phyloP scores from a whole-genome alignment of 176 grass and related monocot genomes.

The Oryza officinalis region DNA sequence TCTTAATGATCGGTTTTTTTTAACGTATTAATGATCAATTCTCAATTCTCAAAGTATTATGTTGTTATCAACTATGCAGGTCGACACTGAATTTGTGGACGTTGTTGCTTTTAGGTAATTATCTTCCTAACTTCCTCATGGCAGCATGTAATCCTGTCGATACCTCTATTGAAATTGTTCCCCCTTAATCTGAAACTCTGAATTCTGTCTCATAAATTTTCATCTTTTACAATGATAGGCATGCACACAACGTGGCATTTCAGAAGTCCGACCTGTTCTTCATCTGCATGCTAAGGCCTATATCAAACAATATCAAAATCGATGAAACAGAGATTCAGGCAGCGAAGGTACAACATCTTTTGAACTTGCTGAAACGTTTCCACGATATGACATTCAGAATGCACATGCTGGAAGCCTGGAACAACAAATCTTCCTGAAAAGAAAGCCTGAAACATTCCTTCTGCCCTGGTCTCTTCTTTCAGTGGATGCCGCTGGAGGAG shows the following conservation, averaged over 20 bases:
- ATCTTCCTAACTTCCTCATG: not conserved
- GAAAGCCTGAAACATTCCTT: not conserved
- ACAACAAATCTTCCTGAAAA: not conserved
- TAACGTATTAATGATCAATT: not conserved
- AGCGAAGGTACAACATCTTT: conserved; percentile 58
- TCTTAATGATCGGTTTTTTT: not conserved
- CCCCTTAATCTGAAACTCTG: not conserved
- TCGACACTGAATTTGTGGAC: conserved; percentile 84
- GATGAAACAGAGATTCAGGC: conserved; percentile 88
- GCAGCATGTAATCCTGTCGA: not conserved
- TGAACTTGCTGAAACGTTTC: not conserved
- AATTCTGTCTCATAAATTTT: not conserved
- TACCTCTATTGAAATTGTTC: not conserved
- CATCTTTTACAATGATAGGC: conserved; percentile 41
- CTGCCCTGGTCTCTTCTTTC: not conserved
- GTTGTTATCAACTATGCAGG: conserved; percentile 49
- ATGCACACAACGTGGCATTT: conserved; percentile 85
- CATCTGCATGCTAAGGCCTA: conserved; percentile 92
- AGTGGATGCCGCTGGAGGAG: conserved; percentile 92
- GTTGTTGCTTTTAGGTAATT: conserved; percentile 86
- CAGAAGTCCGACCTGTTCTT: conserved; percentile 97
- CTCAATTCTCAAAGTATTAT: not conserved
- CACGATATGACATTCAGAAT: not conserved
- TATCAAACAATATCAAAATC: conserved; percentile 80
- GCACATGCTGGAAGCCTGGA: too few species aligned